phyloP scores from a whole-genome alignment of 441 rosid species.

The Euphorbia celastroides region DNA sequence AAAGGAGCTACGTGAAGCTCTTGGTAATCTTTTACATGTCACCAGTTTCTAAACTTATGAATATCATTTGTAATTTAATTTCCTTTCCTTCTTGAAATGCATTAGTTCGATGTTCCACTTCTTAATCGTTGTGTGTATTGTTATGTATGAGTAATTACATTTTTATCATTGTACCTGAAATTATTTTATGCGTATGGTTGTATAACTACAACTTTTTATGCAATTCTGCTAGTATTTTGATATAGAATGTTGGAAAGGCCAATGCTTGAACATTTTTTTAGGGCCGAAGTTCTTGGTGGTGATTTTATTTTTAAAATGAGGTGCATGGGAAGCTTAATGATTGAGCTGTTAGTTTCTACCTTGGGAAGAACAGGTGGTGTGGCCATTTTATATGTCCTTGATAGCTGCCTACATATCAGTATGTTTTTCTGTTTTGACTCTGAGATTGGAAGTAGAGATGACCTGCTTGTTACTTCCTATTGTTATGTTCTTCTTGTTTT shows the following conservation, averaged over 20 bases:
- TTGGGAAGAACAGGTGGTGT: not conserved
- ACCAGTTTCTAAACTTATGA: not conserved
- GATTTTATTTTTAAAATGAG: not conserved
- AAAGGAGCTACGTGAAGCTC: constrained; percentile 89
- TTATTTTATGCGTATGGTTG: not conserved
- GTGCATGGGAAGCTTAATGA: not conserved
- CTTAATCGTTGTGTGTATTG: not conserved
- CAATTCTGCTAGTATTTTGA: not conserved
- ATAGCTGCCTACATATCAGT: too few species aligned
- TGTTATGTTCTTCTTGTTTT: not conserved
- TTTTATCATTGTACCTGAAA: constrained; percentile 3
- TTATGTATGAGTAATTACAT: not conserved
- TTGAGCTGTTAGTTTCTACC: not conserved
- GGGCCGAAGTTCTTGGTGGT: not conserved
- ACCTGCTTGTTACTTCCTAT: not conserved
- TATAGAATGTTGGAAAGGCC: not conserved
- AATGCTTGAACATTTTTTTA: not conserved
- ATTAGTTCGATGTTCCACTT: not conserved
- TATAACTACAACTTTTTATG: not conserved
- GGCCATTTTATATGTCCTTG: not conserved
- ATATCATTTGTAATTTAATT: not conserved
- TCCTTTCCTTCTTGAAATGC: not conserved
- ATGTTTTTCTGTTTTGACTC: too few species aligned
- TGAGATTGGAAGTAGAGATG: not conserved
- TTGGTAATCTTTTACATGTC: constrained; percentile 40